phyloP scores from a whole-genome alignment of 2,329 filamentous ascomycete genomes.

The Pyrenochaeta sp. region DNA sequence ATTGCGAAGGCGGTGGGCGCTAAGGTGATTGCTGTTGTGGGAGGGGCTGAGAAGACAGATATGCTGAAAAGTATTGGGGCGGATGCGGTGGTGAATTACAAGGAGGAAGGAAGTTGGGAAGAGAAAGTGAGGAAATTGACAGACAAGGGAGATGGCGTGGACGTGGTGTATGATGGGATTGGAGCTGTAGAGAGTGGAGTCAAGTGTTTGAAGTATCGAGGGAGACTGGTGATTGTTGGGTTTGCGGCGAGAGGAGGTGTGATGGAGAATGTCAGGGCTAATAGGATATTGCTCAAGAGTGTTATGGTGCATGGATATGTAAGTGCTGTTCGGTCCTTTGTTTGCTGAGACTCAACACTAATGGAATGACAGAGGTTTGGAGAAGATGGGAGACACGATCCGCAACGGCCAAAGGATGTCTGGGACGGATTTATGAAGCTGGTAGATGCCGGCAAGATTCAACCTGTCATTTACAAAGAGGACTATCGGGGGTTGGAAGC shows the following conservation, averaged over 20 bases:
- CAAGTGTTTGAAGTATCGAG: slow-evolving; percentile 62
- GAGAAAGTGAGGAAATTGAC: slow-evolving; percentile 59
- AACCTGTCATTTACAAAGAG: slow-evolving; percentile 59
- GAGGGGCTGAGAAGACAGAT: slow-evolving; percentile 55
- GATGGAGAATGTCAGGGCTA: slow-evolving; percentile 54
- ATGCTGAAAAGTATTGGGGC: slow-evolving; percentile 53
- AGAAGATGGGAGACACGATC: slow-evolving; percentile 61
- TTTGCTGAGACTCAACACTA: background rate
- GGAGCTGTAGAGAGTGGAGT: slow-evolving; percentile 64
- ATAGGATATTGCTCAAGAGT: slow-evolving; percentile 32
- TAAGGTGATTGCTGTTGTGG: slow-evolving; percentile 62
- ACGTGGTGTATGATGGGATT: slow-evolving; percentile 66
- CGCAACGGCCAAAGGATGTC: slow-evolving; percentile 56
- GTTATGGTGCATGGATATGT: slow-evolving; percentile 36
- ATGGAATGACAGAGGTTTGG: slow-evolving; percentile 58
- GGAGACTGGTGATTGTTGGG: slow-evolving; percentile 63
- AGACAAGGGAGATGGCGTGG: slow-evolving; percentile 57
- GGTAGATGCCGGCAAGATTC: slow-evolving; percentile 57
- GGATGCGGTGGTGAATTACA: slow-evolving; percentile 53
- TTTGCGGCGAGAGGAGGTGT: slow-evolving; percentile 63
- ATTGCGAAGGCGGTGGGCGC: slow-evolving; percentile 62
- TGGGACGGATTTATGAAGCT: slow-evolving; percentile 62
- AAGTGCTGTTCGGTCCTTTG: slow-evolving; percentile 3
- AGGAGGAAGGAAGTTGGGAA: slow-evolving; percentile 57
- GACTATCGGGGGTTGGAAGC: slow-evolving; percentile 60